Percentiles rank a stretch among this genome's conserved stretches.
These are phyloP conservation scores for Lactifluus rugatus DNA, from an alignment of 768 basidiomycete species.

Conservation along the genomic window DNA sequence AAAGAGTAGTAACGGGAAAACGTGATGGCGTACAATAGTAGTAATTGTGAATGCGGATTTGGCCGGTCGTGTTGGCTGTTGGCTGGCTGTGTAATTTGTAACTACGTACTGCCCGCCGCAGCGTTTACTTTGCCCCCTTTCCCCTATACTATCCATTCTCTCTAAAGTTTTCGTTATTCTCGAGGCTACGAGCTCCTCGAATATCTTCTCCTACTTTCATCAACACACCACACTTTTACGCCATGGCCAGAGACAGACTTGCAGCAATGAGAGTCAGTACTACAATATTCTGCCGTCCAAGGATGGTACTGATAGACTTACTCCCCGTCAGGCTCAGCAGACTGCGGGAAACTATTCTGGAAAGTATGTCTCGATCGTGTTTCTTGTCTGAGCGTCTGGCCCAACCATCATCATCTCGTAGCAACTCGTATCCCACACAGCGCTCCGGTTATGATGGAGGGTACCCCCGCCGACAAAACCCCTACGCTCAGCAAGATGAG, in stretches of 20 bases:
- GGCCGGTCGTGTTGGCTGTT: not conserved
- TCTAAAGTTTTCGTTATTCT: slow-evolving; percentile 23
- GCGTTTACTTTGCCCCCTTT: not conserved
- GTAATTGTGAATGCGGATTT: not conserved
- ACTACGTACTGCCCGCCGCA: not conserved
- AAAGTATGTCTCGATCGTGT: slow-evolving; percentile 32
- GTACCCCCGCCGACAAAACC: slow-evolving; percentile 40
- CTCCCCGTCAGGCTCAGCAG: slow-evolving; percentile 49
- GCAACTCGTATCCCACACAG: slow-evolving; percentile 16
- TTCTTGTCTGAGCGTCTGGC: not conserved
- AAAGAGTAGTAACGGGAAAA: not conserved
- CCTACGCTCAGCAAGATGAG: slow-evolving; percentile 60
- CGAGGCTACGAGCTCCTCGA: not conserved
- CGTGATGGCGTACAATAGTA: not conserved
- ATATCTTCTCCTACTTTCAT: not conserved
- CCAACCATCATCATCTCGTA: not conserved
- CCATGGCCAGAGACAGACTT: slow-evolving; percentile 85
- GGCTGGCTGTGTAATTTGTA: not conserved
- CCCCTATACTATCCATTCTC: slow-evolving; percentile 1
- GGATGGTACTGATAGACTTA: slow-evolving; percentile 1
- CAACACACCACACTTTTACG: slow-evolving; percentile 20
- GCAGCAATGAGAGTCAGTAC: slow-evolving; percentile 72
- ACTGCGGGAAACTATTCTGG: slow-evolving; percentile 39
- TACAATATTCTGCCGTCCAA: not conserved
- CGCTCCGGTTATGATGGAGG: slow-evolving; percentile 13